These are phyloP conservation scores for Dalbergia cultrata DNA, from an alignment of 306 rosid species.

Conservation along the genomic window DNA sequence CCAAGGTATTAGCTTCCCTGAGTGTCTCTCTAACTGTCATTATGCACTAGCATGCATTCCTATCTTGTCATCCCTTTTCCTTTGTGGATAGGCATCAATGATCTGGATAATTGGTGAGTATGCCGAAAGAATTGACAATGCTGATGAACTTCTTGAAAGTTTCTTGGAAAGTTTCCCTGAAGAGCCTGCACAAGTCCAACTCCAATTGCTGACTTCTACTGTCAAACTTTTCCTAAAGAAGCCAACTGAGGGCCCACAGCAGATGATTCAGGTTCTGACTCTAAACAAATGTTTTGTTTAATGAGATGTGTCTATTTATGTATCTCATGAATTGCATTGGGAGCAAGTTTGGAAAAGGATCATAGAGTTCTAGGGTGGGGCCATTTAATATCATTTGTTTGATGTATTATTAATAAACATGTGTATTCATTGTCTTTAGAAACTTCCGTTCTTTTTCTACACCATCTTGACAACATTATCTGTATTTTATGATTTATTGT, in stretches of 20 bases:
- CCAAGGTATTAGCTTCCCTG: slow-evolving; percentile 73
- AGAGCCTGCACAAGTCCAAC: slow-evolving; percentile 99
- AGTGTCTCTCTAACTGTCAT: slow-evolving; percentile 32
- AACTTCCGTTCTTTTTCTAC: too few relatives aligned
- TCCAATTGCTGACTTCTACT: slow-evolving; percentile 96
- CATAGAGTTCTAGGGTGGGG: too few relatives aligned
- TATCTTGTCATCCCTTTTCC: slow-evolving; percentile 28
- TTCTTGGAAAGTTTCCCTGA: slow-evolving; percentile 89
- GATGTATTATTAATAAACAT: too few relatives aligned
- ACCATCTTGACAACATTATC: too few relatives aligned
- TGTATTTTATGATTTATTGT: neutral
- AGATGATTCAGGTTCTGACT: slow-evolving; percentile 92
- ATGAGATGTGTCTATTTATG: neutral
- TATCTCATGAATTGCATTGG: too few relatives aligned
- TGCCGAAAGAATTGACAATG: slow-evolving; percentile 99
- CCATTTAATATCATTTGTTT: too few relatives aligned
- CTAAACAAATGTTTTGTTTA: slow-evolving; percentile 40
- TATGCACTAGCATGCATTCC: slow-evolving; percentile 10
- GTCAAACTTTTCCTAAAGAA: slow-evolving; percentile 99
- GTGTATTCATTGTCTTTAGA: too few relatives aligned
- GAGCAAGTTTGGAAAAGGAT: too few relatives aligned
- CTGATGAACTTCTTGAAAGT: slow-evolving; percentile 99
- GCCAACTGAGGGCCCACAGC: slow-evolving; percentile 99
- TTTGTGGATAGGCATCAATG: slow-evolving; percentile 85
- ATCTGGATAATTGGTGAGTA: slow-evolving; percentile 99